Evolutionary conservation across 2,329 filamentous ascomycete species (phyloP), one percentile per base, ranked within the genome.

Genomic region (Metarhizium guizhouense): DNA sequence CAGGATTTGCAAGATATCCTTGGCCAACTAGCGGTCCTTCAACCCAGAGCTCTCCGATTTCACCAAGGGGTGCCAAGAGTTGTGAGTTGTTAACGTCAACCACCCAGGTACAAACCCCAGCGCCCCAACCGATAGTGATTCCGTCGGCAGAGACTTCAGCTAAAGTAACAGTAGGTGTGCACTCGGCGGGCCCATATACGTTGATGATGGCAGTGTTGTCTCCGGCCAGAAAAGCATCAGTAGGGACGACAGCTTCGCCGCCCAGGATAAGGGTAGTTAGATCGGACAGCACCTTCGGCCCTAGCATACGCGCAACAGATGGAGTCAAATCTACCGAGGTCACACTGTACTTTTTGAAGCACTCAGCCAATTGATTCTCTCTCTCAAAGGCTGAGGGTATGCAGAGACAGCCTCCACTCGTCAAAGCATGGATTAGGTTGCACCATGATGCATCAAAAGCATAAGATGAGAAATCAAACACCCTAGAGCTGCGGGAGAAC

Each of bases 1-100:
- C 64, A 0, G 68, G 64, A 20, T 76, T 70, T 45, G 76, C 72
- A 18, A 79, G 64, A 57, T 82, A 81, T 16, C 76, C 76, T 38
- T 71, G 65, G 16, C 73, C 76, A 14, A 82, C 65, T 14, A 72
- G 70, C 3, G 76, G 75, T 0, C 74, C 73, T 50, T 69, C 69
- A 43, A 75, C 60, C 7, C 69, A 56, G 11, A 72, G 58, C 54
- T 72, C 70, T 6, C 70, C 70, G 0, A 62, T 56, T 3, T 52
- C 59, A 2, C 68, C 69, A 6, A 68, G 49, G 0, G 65, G 66
- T 1, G 60, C 51, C 11, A 67, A 58, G 6, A 45, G 50, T 47
- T 64, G 50, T 54, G 62, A 58, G 51, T 68, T 57, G 20, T 60
- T 53, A 6, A 63, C 55, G 29, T 68, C 60, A 1, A 67, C 64